Percentiles rank a stretch among this genome's conserved stretches.
Evolutionary conservation across 2,329 filamentous ascomycete species (phyloP).

Genomic region (Epichloe aotearoae): DNA sequence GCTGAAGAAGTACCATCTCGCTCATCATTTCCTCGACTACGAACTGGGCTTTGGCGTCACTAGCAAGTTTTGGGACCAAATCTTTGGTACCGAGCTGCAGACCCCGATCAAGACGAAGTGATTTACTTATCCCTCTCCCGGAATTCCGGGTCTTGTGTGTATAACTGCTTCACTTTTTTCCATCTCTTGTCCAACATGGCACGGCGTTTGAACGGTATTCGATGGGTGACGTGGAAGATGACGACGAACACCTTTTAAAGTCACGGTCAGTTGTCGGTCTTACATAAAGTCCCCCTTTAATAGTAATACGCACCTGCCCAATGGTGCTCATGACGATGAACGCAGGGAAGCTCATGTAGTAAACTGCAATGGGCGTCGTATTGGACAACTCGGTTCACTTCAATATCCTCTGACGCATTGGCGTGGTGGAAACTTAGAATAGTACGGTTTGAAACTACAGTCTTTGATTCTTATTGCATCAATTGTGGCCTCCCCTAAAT

Average conservation of each 20-base stretch:
- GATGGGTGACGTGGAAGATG: neutral
- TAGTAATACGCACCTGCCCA: neutral
- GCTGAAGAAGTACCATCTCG: slow-evolving; percentile 94
- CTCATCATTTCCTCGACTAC: slow-evolving; percentile 96
- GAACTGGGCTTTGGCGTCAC: slow-evolving; percentile 96
- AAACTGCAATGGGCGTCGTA: neutral
- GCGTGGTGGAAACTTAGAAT: too few relatives aligned
- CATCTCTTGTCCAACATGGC: slow-evolving; percentile 2
- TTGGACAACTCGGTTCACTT: neutral
- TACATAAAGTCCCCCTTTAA: neutral
- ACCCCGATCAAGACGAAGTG: slow-evolving; percentile 22
- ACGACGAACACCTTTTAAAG: neutral
- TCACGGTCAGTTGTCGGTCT: neutral
- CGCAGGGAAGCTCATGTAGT: neutral
- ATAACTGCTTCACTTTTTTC: slow-evolving; percentile 7
- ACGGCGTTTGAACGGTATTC: slow-evolving; percentile 4
- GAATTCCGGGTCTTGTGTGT: neutral
- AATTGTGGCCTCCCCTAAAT: too few relatives aligned
- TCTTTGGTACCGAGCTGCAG: slow-evolving; percentile 78
- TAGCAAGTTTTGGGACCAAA: slow-evolving; percentile 83
- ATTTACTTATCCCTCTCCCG: neutral
- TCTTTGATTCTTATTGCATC: too few relatives aligned
- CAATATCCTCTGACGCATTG: neutral
- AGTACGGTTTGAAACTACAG: too few relatives aligned
- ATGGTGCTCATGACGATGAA: slow-evolving; percentile 1